These are phyloP conservation scores for Tylopilus cervinicoccineus DNA, from an alignment of 768 basidiomycete species.

Conservation along the genomic window DNA sequence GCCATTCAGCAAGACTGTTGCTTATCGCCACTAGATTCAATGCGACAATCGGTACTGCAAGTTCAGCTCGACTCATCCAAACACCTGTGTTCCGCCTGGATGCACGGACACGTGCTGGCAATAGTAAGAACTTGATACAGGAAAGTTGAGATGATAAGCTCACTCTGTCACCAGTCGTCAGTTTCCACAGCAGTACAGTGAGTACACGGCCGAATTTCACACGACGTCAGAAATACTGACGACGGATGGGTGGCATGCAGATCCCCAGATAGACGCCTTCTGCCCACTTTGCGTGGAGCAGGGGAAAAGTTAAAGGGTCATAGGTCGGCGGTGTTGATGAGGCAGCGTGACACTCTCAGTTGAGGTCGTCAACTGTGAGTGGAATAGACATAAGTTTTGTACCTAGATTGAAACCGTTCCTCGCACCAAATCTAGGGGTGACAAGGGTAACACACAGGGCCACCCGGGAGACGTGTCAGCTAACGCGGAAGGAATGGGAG, in stretches of 20 bases:
- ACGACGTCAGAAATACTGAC: conserved; percentile 13
- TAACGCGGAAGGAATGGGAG: conserved; percentile 3
- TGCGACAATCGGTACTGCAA: conserved; percentile 66
- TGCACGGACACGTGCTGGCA: conserved; percentile 71
- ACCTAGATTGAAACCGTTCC: neutral
- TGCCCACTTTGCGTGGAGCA: conserved; percentile 31
- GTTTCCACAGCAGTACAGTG: conserved; percentile 69
- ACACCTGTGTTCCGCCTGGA: conserved; percentile 49
- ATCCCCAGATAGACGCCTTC: conserved; percentile 32
- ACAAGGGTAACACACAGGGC: conserved; percentile 1
- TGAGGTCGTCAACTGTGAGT: conserved; percentile 23
- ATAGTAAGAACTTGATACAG: conserved; percentile 48
- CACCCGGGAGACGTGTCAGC: neutral
- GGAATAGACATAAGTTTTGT: conserved; percentile 11
- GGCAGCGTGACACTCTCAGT: conserved; percentile 10
- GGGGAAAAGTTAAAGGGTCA: conserved; percentile 7
- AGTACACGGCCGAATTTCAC: conserved; percentile 26
- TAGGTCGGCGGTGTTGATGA: conserved; percentile 2
- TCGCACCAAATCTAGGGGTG: neutral
- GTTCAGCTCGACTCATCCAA: conserved; percentile 64
- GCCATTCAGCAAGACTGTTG: conserved; percentile 1
- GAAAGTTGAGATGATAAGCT: conserved; percentile 16
- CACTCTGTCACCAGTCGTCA: conserved; percentile 46
- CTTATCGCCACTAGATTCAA: conserved; percentile 45
- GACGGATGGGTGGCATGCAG: conserved; percentile 19